Base-by-base conservation (phyloP, 2,329 filamentous ascomycete species). In the Blastomyces gilchristii region DNA sequence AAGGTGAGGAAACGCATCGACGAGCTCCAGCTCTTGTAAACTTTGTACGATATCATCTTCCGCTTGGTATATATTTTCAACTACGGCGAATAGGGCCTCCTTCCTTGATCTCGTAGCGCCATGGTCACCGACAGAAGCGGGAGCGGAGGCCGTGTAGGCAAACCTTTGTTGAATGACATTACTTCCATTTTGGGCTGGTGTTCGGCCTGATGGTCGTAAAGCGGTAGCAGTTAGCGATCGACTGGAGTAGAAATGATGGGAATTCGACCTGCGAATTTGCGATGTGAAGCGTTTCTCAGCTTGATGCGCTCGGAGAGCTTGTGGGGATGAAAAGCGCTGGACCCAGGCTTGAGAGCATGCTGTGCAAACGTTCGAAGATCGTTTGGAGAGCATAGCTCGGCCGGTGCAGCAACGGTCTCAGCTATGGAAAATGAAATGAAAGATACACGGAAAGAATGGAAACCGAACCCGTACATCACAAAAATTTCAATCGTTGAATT, bases 11-110 rank as follows among this genome's bases (percentile, higher is more conserved):
- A 71, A 67, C 8, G 72, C 69, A 37, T 72, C 70, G 28, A 73
- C 58, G 3, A 75, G 59, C 18, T 72, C 69, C 50, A 77, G 39
- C 2, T 76, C 72, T n/a, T 75, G 68, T 64, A 77, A 68, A 12
- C 75, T 63, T 37, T 71, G 67, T 6, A 71, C 69, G 49, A 78
- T 67, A 34, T 72, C 70, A 25, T 69, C 69, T 53, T 77, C 75
- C 41, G 71, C 72, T 18, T 72, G 63, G 39, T 73, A 70, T 64
- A 78, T 76, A 58, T 69, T 70, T 58, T 77, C 75, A 53, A 77
- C 71, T 62, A 77, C 63, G 25, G 54, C 65, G 62, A 74, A 76
- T 59, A 77, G 68, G 12, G 67, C 67, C 50, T 73, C 72, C 63
- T 72, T 72, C 31, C 68, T 69, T 12, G 67, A 61, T 41, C 72